phyloP scores from a whole-genome alignment of 106 monocot genomes.

The Posidonia australis region DNA sequence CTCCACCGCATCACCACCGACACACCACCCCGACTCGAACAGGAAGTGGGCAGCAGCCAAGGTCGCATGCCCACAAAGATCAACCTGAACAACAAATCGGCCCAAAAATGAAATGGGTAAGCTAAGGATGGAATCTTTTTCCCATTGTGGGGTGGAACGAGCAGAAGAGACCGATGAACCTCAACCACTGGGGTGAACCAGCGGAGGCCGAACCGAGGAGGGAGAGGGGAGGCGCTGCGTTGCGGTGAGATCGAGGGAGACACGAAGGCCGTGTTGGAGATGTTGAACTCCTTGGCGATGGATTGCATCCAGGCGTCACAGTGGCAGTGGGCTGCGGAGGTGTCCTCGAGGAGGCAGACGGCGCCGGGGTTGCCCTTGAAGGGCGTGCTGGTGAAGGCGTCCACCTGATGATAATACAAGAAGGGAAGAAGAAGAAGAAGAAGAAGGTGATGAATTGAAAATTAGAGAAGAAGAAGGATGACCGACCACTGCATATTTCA shows the following conservation, averaged over 20 bases:
- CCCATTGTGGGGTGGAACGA: not conserved
- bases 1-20: conserved; percentile 35
- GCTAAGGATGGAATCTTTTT: not conserved
- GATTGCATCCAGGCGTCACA: conserved; percentile 42
- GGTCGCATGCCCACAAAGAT: conserved; percentile 83
- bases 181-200: conserved; percentile 61
- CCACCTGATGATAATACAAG: conserved; percentile 24
- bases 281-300: conserved; percentile 54
- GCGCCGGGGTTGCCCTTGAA: conserved; percentile 65
- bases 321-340: not conserved
- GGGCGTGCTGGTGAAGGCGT: conserved; percentile 37
- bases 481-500: conserved; percentile 27
- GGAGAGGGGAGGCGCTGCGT: not conserved
- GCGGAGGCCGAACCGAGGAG: conserved; percentile 30
- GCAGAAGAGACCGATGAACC: conserved; percentile 12
- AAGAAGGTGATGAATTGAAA: not conserved
- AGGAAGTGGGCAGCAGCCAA: conserved; percentile 84
- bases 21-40: conserved; percentile 36
- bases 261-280: conserved; percentile 37
- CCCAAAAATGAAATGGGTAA: not conserved
- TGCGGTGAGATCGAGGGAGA: not conserved
- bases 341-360: conserved; percentile 35
- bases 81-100: conserved; percentile 34
- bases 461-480: not conserved
- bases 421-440: not conserved